Percentiles rank a stretch among this genome's conserved stretches.
Conservation (phyloP, 176 grass and related monocot genomes). For the Raddia guianensis region DNA sequence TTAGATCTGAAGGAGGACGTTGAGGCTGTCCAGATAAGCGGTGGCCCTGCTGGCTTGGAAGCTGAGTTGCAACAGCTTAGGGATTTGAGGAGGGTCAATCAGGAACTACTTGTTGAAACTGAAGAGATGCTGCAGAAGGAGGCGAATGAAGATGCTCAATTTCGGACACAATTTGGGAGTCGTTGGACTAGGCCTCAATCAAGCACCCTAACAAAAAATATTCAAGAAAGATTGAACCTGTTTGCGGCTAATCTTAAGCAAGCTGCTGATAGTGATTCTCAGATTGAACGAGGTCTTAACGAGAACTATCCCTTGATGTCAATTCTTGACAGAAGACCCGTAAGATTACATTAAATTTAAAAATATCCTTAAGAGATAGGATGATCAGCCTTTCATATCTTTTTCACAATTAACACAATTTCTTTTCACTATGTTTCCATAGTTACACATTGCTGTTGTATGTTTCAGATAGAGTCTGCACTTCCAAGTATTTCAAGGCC, state of each 20-base stretch:
- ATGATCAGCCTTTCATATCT: conserved; percentile 37
- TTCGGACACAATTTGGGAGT: conserved; percentile 89
- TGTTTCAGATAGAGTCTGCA: conserved; percentile 93
- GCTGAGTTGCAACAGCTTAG: conserved; percentile 90
- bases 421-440: conserved; percentile 28
- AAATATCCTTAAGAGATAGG: not conserved
- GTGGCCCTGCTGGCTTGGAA: conserved; percentile 85
- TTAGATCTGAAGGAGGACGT: conserved; percentile 83
- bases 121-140: conserved; percentile 97
- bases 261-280: conserved; percentile 79
- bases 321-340: conserved; percentile 89
- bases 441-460: conserved; percentile 35
- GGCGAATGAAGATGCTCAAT: conserved; percentile 86
- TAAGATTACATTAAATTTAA: conserved; percentile 45
- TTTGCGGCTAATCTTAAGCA: conserved; percentile 95
- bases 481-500: conserved; percentile 96
- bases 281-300: conserved; percentile 75
- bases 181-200: conserved; percentile 95
- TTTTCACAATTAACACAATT: conserved; percentile 1
- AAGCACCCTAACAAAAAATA: conserved; percentile 91
- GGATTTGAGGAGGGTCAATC: conserved; percentile 97
- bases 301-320: conserved; percentile 86
- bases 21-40: conserved; percentile 97
- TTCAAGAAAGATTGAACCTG: conserved; percentile 89
- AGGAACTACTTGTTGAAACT: conserved; percentile 88